Evolutionary conservation across 2,329 filamentous ascomycete genomes (phyloP), one percentile per base, ranked within the genome.

Genomic region (Nemania diffusa): DNA sequence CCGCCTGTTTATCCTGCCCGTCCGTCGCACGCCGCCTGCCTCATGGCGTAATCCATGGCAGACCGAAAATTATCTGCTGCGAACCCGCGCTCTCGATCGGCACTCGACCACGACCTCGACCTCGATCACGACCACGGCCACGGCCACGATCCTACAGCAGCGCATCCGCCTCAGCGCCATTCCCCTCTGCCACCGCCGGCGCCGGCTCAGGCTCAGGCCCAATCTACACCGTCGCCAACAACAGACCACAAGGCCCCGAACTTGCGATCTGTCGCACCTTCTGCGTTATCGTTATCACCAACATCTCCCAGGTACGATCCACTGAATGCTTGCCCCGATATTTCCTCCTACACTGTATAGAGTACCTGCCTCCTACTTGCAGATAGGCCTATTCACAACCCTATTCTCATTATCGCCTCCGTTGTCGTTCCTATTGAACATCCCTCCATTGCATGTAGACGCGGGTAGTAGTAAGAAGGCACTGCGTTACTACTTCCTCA

Each of bases 31-130:
- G 66, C 66, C 68, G 72, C 80, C 79, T 82, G 84, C 82, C 85
- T 83, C 80, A 89, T 89, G 87, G 87, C 87, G 87, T 89, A 88
- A 87, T 87, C 84, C 85, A 89, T 89, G 87, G 87, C 87, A 88
- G 86, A 88, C 85, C 86, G 83, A 88, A 88, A 80, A 77, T 76
- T 70, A 72, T 64, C 73, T 77, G 72, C 78, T 80, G 80, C 80
- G 81, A 82, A 80, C 74, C 77, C 78, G 81, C 82, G 82, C 80
- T 81, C 81, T 78, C 80, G 81, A 84, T 82, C 82, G 82, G 81
- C 79, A 84, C 81, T 82, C n/a, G n/a, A n/a, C n/a, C n/a, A n/a
- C n/a, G n/a, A n/a, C n/a, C n/a, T n/a, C n/a, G n/a, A n/a, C n/a
- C n/a, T n/a, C n/a, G n/a, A n/a, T n/a, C n/a, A n/a, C n/a, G n/a